These are phyloP conservation scores for Chlorophyllum brunneum DNA, from an alignment of 768 basidiomycete genomes.

Conservation along the genomic window DNA sequence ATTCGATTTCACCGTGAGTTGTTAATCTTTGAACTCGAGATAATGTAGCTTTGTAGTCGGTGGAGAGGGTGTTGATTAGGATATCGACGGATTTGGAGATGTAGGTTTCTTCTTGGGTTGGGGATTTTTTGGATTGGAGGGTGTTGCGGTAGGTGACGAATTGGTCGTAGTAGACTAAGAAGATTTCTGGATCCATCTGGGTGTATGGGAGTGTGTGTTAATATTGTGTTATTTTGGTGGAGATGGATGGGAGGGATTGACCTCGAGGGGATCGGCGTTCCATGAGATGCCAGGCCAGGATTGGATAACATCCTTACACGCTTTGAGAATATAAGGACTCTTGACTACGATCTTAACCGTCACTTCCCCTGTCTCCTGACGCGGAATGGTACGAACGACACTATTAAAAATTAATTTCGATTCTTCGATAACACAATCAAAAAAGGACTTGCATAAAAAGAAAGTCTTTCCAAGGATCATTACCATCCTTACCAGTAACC, in stretches of 20 bases:
- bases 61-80: conserved; percentile 45
- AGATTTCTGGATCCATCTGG: conserved; percentile 53
- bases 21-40: conserved; percentile 43
- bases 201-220: background rate
- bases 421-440: background rate
- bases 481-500: conserved; percentile 26
- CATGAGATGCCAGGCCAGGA: conserved; percentile 60
- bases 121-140: conserved; percentile 32
- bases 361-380: conserved; percentile 33
- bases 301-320: conserved; percentile 55
- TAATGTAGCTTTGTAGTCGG: conserved; percentile 47
- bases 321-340: conserved; percentile 53
- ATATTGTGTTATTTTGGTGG: background rate
- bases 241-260: conserved; percentile 17
- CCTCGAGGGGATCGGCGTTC: conserved; percentile 55
- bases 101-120: conserved; percentile 37
- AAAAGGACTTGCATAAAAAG: conserved; percentile 42
- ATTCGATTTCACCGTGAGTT: conserved; percentile 54
- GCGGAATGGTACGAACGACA: conserved; percentile 48
- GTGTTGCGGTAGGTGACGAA: conserved; percentile 41
- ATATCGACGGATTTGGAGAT: conserved; percentile 43
- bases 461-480: conserved; percentile 56
- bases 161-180: conserved; percentile 48
- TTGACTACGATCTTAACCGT: conserved; percentile 54
- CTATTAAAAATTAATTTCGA: no score